Base-by-base conservation (phyloP, 108 stramenopile species). In the Cyclostephanos invisitatus region DNA sequence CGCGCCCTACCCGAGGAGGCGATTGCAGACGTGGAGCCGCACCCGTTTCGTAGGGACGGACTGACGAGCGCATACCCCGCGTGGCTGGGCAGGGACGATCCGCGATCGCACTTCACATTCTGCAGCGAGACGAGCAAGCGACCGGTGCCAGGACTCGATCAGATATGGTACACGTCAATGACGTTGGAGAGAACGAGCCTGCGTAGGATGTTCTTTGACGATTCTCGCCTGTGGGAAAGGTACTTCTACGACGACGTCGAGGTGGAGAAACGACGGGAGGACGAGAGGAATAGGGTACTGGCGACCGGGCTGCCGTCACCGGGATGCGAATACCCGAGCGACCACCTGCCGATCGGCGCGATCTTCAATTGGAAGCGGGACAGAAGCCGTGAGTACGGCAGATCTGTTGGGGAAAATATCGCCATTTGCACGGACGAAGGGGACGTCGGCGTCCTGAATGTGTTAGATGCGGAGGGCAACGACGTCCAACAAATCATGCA, bases 111-210 rank as follows among this genome's bases (percentile, higher is more conserved):
- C 68, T 84, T 84, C 60, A 84, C 83, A 2, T 84, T 67, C 35
- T 73, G 80, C 56, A 67, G 65, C 20, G 57, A 68, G 14, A 64
- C 62, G 35, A 67, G 51, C 37, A 60, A 62, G 42, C 51, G 71
- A 10, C 83, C 83, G 0, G 83, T 81, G 6, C 79, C 80, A 12
- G 83, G 83, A 0, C 67, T 84, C 11, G 83, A 84, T 84, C 83
- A 84, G 60, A 81, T 84, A 60, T 84, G 83, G 83, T 80, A 59
- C 73, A 81, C 83, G 5, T 62, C 73, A 15, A 69, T 73, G 64
- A 80, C 80, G 1, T 49, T 84, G 46, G 59, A 58, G 37, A 46
- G 75, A 29, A 28, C 77, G 17, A 80, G 68, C 3, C 29, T 84
- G 29, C 64, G 60, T 5, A 73, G 76, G 73, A 75, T 76, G 59